These are phyloP conservation scores for Sarocladiaceae sp. DNA, from an alignment of 2,329 filamentous ascomycete species.

Conservation along the genomic window DNA sequence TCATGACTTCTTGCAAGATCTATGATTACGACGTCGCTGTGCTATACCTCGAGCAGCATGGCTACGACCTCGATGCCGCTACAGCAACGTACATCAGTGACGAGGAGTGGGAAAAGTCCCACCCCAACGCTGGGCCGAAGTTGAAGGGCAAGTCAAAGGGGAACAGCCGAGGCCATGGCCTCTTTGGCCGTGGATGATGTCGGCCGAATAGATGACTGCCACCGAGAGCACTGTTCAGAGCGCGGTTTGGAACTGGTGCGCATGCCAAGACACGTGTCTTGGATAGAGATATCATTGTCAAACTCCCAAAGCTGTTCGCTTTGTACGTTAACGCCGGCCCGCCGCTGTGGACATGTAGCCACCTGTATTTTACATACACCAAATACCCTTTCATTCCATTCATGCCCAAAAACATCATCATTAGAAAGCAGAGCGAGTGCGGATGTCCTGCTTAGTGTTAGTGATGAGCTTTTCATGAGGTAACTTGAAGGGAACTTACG, in stretches of 20 bases:
- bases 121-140: slow-evolving; percentile 37
- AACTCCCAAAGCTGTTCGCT: slow-evolving; percentile 20
- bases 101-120: slow-evolving; percentile 63
- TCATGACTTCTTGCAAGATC: slow-evolving; percentile 75
- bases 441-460: slow-evolving; percentile 42
- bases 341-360: slow-evolving; percentile 17
- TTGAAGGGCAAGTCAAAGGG: slow-evolving; percentile 6
- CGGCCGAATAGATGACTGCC: no score
- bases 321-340: slow-evolving; percentile 24
- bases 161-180: slow-evolving; percentile 13
- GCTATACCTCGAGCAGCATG: slow-evolving; percentile 65
- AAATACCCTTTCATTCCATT: slow-evolving; percentile 10
- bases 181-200: background rate
- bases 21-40: slow-evolving; percentile 69
- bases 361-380: slow-evolving; percentile 22
- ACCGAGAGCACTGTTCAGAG: no score
- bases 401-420: slow-evolving; percentile 11
- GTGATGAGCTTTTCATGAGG: slow-evolving; percentile 5
- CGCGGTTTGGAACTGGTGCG: no score
- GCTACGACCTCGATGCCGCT: slow-evolving; percentile 60
- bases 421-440: slow-evolving; percentile 54
- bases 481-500: slow-evolving; percentile 28
- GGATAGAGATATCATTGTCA: slow-evolving; percentile 13
- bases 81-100: slow-evolving; percentile 62
- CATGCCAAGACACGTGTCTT: slow-evolving; percentile 9